These are phyloP conservation scores for Gossypium lobatum DNA, from an alignment of 441 rosid species.

Conservation along the genomic window DNA sequence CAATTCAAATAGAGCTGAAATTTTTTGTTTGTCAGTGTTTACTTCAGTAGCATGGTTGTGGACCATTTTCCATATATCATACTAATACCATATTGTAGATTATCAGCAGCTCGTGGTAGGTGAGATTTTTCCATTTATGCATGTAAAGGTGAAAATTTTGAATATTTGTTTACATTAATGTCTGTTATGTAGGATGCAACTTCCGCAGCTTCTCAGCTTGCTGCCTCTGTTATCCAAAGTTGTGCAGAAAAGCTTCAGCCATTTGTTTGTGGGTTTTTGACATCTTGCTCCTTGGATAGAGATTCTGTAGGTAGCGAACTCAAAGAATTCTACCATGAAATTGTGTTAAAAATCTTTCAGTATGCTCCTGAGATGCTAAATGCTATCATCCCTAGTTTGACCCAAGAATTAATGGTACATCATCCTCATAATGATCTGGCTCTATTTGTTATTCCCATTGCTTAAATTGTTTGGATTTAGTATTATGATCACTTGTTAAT, in stretches of 20 bases:
- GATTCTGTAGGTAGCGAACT: conserved; percentile 62
- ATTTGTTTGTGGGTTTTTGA: conserved; percentile 60
- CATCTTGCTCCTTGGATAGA: conserved; percentile 69
- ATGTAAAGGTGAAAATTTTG: not conserved
- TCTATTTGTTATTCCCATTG: conserved; percentile 14
- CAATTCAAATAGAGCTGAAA: not conserved
- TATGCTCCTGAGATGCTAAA: conserved; percentile 80
- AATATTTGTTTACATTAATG: not conserved
- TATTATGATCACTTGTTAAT: conserved; percentile 4
- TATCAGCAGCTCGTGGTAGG: not conserved
- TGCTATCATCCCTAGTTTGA: conserved; percentile 66
- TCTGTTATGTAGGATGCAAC: conserved; percentile 37
- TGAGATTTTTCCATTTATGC: not conserved
- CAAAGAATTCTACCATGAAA: conserved; percentile 78
- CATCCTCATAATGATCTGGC: conserved; percentile 13
- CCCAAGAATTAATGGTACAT: conserved; percentile 72
- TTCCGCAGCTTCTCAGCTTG: conserved; percentile 62
- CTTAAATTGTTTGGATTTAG: conserved; percentile 5
- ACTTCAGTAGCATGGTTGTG: not conserved
- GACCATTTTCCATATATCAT: not conserved
- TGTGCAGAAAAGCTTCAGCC: conserved; percentile 71
- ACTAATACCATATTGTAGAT: not conserved
- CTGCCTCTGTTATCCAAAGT: conserved; percentile 63
- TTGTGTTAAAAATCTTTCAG: conserved; percentile 59
- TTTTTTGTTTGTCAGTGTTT: not conserved